A percentile compares a stretch with the other conserved stretches of the same genome.
phyloP scores from a whole-genome alignment of 1,139 yeast species.

The Kurtzmaniella quercitrusa region DNA sequence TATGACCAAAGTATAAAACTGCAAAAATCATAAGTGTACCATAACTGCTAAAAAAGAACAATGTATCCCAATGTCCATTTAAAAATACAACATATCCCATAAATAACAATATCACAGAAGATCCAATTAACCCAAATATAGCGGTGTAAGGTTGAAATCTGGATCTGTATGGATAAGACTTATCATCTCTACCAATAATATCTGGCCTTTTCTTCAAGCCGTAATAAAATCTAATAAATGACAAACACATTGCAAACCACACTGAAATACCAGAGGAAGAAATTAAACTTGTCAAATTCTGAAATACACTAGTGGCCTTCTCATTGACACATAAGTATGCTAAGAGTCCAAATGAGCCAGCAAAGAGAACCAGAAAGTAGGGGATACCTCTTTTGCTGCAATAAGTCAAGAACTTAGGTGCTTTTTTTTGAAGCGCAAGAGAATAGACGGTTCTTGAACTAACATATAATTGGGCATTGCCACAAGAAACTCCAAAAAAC shows the following conservation, averaged over 20 bases:
- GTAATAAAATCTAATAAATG: conserved; percentile 65
- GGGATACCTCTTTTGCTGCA: conserved; percentile 73
- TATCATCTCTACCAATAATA: conserved; percentile 57
- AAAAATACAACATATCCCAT: conserved; percentile 72
- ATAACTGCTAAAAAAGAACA: conserved; percentile 65
- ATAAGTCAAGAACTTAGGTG: conserved; percentile 55
- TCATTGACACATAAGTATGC: conserved; percentile 58
- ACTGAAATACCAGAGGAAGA: conserved; percentile 70
- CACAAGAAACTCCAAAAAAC: conserved; percentile 73
- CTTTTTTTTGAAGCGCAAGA: conserved; percentile 64
- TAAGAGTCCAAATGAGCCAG: conserved; percentile 57
- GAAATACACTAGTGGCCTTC: conserved; percentile 61
- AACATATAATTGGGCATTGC: conserved; percentile 73
- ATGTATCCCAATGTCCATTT: conserved; percentile 56
- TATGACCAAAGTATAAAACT: conserved; percentile 52
- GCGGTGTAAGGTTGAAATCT: conserved; percentile 78
- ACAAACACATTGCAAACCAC: conserved; percentile 79
- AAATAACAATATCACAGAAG: conserved; percentile 50
- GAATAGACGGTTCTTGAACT: conserved; percentile 77
- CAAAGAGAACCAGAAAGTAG: conserved; percentile 58
- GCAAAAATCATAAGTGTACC: conserved; percentile 57
- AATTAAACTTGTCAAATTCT: conserved; percentile 57
- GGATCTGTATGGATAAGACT: conserved; percentile 70
- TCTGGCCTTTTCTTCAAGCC: conserved; percentile 67
- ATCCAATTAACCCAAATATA: conserved; percentile 57